phyloP scores from a whole-genome alignment of 495 filamentous ascomycete genomes.

The Apiosordaria backusii region DNA sequence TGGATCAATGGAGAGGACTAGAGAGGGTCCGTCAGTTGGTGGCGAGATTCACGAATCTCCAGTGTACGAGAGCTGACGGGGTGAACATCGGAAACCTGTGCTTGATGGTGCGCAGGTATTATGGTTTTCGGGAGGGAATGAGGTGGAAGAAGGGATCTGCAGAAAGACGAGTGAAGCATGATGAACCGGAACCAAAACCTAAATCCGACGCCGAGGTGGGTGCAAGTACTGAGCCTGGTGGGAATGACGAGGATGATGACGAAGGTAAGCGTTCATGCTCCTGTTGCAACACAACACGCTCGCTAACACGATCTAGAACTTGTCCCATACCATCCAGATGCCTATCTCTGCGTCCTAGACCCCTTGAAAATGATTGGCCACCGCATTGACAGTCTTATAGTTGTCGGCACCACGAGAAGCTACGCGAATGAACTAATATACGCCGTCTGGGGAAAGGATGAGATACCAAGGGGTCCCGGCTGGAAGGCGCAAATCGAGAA shows the following conservation, averaged over 20 bases:
- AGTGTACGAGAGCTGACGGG: conserved; percentile 14
- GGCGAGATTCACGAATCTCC: conserved; percentile 17
- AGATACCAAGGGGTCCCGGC: neutral
- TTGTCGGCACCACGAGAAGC: conserved; percentile 23
- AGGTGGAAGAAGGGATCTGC: conserved; percentile 1
- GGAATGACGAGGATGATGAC: neutral
- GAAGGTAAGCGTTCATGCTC: neutral
- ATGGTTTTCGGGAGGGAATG: conserved; percentile 19
- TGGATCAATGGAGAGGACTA: conserved; percentile 13
- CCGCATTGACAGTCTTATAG: conserved; percentile 22
- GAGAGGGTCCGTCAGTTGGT: conserved; percentile 12
- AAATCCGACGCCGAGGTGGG: neutral
- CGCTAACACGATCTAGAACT: neutral
- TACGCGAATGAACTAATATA: conserved; percentile 21
- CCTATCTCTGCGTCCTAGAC: conserved; percentile 23
- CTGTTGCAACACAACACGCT: neutral
- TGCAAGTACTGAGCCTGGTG: neutral
- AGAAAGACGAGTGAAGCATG: neutral
- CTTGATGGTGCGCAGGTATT: conserved; percentile 29
- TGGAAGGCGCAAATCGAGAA: neutral
- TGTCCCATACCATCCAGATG: conserved; percentile 20
- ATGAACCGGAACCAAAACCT: neutral
- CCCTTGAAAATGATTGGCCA: conserved; percentile 23
- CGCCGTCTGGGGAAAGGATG: conserved; percentile 20
- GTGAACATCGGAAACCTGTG: conserved; percentile 22